A percentile compares a stretch with the other conserved stretches of the same genome.
These are phyloP conservation scores for Zostera marina DNA, from an alignment of 116 monocot species.

Conservation along the genomic window DNA sequence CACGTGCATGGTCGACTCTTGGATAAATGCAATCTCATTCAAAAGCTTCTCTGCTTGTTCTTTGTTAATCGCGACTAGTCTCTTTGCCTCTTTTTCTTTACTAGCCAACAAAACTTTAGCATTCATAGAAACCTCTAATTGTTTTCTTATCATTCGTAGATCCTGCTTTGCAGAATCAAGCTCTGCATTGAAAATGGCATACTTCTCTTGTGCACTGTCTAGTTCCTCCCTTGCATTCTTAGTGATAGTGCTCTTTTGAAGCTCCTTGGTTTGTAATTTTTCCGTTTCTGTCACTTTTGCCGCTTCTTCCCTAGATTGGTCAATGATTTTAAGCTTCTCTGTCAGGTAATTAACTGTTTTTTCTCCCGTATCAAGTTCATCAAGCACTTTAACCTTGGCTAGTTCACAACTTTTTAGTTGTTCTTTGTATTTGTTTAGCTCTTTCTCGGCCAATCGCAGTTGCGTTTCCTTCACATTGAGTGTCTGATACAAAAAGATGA, in stretches of 20 bases:
- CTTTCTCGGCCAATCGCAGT: constrained; percentile 59
- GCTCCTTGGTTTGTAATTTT: constrained; percentile 27
- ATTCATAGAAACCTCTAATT: constrained; percentile 44
- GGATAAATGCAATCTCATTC: constrained; percentile 28
- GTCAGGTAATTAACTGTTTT: constrained; percentile 36
- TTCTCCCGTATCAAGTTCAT: constrained; percentile 50
- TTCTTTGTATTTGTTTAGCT: constrained; percentile 61
- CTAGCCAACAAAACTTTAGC: constrained; percentile 33
- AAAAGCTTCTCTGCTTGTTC: constrained; percentile 31
- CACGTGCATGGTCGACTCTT: constrained; percentile 51
- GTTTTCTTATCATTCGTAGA: constrained; percentile 43
- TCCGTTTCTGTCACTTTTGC: constrained; percentile 43
- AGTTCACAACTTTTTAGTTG: constrained; percentile 49
- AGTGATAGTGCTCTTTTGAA: constrained; percentile 17
- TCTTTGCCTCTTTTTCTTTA: constrained; percentile 41
- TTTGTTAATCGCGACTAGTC: constrained; percentile 18
- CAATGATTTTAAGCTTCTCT: constrained; percentile 28
- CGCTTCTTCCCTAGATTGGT: constrained; percentile 48
- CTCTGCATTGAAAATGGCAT: constrained; percentile 28
- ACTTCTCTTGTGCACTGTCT: constrained; percentile 43
- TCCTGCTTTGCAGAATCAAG: constrained; percentile 60
- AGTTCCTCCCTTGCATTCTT: constrained; percentile 21
- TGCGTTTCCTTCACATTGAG: constrained; percentile 49
- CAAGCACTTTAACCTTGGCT: constrained; percentile 29
- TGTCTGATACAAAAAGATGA: constrained; percentile 17